Conservation (phyloP, 1,284 basidiomycete genomes). For the Tilletiaria anomala region DNA sequence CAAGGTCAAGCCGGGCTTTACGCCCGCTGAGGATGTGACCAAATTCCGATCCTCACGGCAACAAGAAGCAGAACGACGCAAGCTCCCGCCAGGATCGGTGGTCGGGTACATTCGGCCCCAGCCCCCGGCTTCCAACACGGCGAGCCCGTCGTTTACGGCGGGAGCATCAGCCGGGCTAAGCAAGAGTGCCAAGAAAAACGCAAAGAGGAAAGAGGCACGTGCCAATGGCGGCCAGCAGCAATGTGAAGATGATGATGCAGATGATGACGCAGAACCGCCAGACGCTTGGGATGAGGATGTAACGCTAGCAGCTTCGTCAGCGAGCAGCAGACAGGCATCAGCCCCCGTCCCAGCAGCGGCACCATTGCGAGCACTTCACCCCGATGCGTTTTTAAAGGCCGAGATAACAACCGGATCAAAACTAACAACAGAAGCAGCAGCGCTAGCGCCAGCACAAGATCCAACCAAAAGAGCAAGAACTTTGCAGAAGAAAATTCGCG, state of each 20-base stretch:
- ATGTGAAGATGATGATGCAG: constrained; percentile 49
- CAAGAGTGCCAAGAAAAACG: constrained; percentile 61
- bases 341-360: not conserved
- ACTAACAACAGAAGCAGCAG: not conserved
- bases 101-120: no score
- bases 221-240: constrained; percentile 45
- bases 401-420: not conserved
- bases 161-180: constrained; percentile 12
- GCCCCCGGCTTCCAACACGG: no score
- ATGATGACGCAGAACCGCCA: constrained; percentile 9
- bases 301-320: not conserved
- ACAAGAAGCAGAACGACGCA: not conserved
- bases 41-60: constrained; percentile 66
- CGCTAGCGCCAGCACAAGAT: not conserved
- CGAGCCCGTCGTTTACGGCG: no score
- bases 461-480: constrained; percentile 1
- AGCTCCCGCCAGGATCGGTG: no score
- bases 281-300: constrained; percentile 8
- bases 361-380: not conserved
- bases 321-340: not conserved
- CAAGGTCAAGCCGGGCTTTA: constrained; percentile 81
- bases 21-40: constrained; percentile 79
- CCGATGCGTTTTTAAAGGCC: not conserved
- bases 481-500: constrained; percentile 3
- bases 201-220: constrained; percentile 42